These are phyloP conservation scores for Euphorbia celastroides DNA, from an alignment of 441 rosid species.

Conservation along the genomic window DNA sequence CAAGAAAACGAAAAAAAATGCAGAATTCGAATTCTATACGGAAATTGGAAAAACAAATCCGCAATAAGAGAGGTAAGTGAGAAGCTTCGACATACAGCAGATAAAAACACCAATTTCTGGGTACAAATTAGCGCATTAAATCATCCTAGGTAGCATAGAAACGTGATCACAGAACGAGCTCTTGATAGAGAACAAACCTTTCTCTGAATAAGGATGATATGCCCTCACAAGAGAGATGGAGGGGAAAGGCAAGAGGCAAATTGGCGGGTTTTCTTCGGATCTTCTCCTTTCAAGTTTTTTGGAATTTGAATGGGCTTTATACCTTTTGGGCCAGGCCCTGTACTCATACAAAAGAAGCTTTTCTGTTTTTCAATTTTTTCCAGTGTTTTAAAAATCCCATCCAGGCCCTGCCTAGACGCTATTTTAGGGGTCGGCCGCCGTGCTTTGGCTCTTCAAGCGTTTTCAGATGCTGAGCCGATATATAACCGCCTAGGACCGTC, in stretches of 20 bases:
- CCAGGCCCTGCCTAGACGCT: no score
- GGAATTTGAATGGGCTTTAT: neutral
- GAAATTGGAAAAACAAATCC: neutral
- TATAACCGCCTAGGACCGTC: no score
- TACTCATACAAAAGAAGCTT: neutral
- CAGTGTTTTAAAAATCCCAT: no score
- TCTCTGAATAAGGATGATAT: neutral
- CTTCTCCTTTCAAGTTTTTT: neutral
- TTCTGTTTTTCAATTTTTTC: no score
- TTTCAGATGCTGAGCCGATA: no score
- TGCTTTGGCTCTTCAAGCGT: no score
- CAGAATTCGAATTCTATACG: neutral
- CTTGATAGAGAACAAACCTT: neutral
- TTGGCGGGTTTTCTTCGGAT: neutral
- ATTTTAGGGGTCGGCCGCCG: no score
- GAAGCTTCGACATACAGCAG: neutral
- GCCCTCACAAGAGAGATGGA: neutral
- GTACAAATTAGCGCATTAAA: neutral
- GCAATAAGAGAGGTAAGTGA: neutral
- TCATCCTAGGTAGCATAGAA: no score
- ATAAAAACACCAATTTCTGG: neutral
- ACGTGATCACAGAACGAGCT: neutral
- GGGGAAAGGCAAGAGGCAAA: neutral
- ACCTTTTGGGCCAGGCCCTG: neutral
- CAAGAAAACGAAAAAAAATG: neutral